Evolutionary conservation across 2,329 filamentous ascomycete species (phyloP).

Genomic region (Zalaria obscura): DNA sequence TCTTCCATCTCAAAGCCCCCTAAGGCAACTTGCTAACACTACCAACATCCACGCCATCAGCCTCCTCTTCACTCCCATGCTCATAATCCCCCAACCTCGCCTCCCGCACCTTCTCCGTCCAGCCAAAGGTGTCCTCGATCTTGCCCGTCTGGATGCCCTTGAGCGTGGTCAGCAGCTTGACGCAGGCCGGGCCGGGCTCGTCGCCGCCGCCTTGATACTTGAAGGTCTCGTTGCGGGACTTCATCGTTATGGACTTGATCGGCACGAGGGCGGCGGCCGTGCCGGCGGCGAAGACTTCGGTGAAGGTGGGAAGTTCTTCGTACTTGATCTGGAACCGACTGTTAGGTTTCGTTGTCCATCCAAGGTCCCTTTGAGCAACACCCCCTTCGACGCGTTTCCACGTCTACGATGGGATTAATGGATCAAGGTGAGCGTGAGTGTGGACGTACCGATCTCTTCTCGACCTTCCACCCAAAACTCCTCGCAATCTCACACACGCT

Average conservation of each 20-base stretch:
- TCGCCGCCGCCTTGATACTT: slow-evolving; percentile 41
- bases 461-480: slow-evolving; percentile 72
- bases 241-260: slow-evolving; percentile 77
- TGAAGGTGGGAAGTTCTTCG: slow-evolving; percentile 47
- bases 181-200: slow-evolving; percentile 59
- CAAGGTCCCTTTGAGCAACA: background rate
- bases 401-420: background rate
- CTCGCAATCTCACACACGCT: slow-evolving; percentile 63
- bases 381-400: too few relatives aligned
- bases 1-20: too few relatives aligned
- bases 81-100: slow-evolving; percentile 19
- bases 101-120: slow-evolving; percentile 40
- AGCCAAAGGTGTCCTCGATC: slow-evolving; percentile 61
- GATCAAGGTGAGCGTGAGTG: background rate
- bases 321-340: slow-evolving; percentile 42
- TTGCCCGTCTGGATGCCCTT: slow-evolving; percentile 79
- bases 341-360: background rate
- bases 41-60: slow-evolving; percentile 7
- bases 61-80: slow-evolving; percentile 5
- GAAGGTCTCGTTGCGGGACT: slow-evolving; percentile 41
- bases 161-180: slow-evolving; percentile 59
- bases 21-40: slow-evolving; percentile 5
- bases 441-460: slow-evolving; percentile 50
- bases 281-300: slow-evolving; percentile 80
- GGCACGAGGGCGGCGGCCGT: slow-evolving; percentile 86